A percentile compares a stretch with the other conserved stretches of the same genome.
Conservation (phyloP, 2,329 filamentous ascomycete species). For the Curvularia sp. region DNA sequence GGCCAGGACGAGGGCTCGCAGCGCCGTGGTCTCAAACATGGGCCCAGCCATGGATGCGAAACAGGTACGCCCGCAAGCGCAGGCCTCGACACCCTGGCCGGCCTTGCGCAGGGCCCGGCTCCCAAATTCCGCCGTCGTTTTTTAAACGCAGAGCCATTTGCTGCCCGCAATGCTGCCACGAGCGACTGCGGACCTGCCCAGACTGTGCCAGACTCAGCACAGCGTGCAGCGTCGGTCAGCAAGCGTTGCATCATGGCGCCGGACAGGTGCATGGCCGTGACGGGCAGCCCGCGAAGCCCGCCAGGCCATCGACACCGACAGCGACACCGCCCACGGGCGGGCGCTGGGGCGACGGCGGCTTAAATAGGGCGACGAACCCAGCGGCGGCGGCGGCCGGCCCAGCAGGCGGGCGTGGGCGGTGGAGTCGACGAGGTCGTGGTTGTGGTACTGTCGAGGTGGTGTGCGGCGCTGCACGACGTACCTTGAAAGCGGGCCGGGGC, state of each 20-base stretch:
- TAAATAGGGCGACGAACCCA: neutral
- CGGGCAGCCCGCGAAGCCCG: slow-evolving; percentile 9
- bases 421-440: neutral
- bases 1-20: slow-evolving; percentile 27
- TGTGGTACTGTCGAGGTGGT: slow-evolving; percentile 28
- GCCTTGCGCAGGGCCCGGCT: slow-evolving; percentile 36
- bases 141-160: slow-evolving; percentile 45
- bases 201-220: slow-evolving; percentile 38
- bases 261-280: slow-evolving; percentile 13
- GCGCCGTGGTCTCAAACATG: slow-evolving; percentile 34
- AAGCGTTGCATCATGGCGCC: slow-evolving; percentile 29
- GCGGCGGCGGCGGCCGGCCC: neutral
- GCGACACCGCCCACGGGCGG: neutral
- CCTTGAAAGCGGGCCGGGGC: slow-evolving; percentile 41
- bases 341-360: neutral
- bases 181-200: slow-evolving; percentile 35
- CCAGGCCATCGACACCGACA: neutral
- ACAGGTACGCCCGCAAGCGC: slow-evolving; percentile 41
- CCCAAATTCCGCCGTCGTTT: slow-evolving; percentile 41
- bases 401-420: neutral
- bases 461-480: slow-evolving; percentile 40
- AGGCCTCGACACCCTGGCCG: slow-evolving; percentile 11
- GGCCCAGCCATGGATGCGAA: slow-evolving; percentile 37
- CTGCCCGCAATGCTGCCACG: slow-evolving; percentile 36
- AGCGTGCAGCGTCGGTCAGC: slow-evolving; percentile 34